These are phyloP conservation scores for Syncephalis fuscata DNA, from an alignment of 371 early-diverging fungal genomes.

Conservation along the genomic window DNA sequence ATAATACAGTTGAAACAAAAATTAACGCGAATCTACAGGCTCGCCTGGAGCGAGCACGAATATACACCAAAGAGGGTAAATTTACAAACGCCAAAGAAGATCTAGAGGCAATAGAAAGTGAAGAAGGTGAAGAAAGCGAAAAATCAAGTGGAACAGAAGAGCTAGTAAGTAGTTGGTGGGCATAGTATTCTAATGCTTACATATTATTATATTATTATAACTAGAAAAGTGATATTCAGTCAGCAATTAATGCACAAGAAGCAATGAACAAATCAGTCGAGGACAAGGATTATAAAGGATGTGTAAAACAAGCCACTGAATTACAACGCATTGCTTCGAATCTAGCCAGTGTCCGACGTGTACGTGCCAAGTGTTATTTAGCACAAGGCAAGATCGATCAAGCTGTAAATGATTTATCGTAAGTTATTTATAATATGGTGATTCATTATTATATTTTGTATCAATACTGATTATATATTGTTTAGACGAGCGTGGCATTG, in stretches of 20 bases:
- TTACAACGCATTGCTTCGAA: slow-evolving; percentile 41
- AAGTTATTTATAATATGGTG: slow-evolving; percentile 13
- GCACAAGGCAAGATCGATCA: slow-evolving; percentile 57
- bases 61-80: slow-evolving; percentile 48
- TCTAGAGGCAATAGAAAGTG: slow-evolving; percentile 16
- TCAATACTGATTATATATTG: neutral
- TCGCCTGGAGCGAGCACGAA: slow-evolving; percentile 52
- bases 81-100: slow-evolving; percentile 33
- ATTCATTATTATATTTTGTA: neutral
- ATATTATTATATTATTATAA: no score
- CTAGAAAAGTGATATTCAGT: no score
- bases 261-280: slow-evolving; percentile 22
- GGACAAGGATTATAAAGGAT: slow-evolving; percentile 31
- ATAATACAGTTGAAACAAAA: no score
- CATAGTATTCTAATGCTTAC: no score
- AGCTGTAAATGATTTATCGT: slow-evolving; percentile 65
- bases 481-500: slow-evolving; percentile 29
- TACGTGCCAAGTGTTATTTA: slow-evolving; percentile 60
- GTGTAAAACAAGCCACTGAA: slow-evolving; percentile 32
- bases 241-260: slow-evolving; percentile 6
- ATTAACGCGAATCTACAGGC: slow-evolving; percentile 15
- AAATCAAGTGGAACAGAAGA: no score
- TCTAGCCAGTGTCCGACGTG: slow-evolving; percentile 26
- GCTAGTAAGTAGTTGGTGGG: no score
- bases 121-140: slow-evolving; percentile 9